phyloP scores from a whole-genome alignment of 2,329 filamentous ascomycete species.

The Botrytis fabae region DNA sequence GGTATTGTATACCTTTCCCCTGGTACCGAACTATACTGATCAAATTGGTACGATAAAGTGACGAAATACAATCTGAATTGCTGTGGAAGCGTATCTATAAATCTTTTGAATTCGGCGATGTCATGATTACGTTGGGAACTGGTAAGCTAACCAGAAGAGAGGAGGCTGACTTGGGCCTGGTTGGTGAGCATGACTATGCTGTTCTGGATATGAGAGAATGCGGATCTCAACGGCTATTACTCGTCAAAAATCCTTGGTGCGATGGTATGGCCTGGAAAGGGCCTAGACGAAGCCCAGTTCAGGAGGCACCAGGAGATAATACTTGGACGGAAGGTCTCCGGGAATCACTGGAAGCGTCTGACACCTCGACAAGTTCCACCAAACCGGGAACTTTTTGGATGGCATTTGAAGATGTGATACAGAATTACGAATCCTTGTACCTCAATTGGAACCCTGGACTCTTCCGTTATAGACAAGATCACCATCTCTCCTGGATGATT shows the following conservation, averaged over 20 bases:
- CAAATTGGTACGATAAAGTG: slow-evolving; percentile 47
- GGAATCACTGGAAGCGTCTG: slow-evolving; percentile 33
- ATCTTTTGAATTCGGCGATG: slow-evolving; percentile 74
- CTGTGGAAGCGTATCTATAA: slow-evolving; percentile 77
- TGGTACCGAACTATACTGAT: not conserved
- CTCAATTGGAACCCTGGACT: slow-evolving; percentile 93
- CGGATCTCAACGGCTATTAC: slow-evolving; percentile 63
- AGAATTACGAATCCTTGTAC: slow-evolving; percentile 94
- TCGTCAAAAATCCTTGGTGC: slow-evolving; percentile 96
- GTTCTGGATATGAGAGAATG: slow-evolving; percentile 75
- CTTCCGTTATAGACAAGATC: slow-evolving; percentile 79
- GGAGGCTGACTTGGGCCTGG: slow-evolving; percentile 77
- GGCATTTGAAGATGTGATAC: slow-evolving; percentile 78
- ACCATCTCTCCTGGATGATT: slow-evolving; percentile 83
- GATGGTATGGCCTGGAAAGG: slow-evolving; percentile 75
- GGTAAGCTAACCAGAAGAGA: slow-evolving; percentile 76
- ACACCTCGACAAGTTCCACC: slow-evolving; percentile 33
- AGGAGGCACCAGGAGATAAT: slow-evolving; percentile 16
- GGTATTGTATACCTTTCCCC: slow-evolving; percentile 44
- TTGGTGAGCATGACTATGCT: slow-evolving; percentile 91
- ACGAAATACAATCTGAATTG: slow-evolving; percentile 72
- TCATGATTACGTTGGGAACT: slow-evolving; percentile 87
- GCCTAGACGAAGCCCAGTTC: slow-evolving; percentile 30
- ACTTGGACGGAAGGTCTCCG: slow-evolving; percentile 33
- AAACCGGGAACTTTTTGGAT: slow-evolving; percentile 89